Evolutionary conservation across 257 asterid species (phyloP).

Genomic region (Solanum tarapatanum): DNA sequence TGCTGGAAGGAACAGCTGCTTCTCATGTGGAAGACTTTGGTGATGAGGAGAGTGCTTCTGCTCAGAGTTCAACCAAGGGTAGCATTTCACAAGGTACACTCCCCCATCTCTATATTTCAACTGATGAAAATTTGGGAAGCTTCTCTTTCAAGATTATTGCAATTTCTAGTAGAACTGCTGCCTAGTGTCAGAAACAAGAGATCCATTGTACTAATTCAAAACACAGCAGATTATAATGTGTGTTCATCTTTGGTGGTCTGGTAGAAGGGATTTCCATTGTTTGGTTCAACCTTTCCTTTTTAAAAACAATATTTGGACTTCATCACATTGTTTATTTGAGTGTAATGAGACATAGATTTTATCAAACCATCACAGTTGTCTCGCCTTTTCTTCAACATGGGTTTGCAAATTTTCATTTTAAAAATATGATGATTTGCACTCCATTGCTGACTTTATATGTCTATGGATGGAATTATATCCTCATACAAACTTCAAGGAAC

Average conservation of each 20-base stretch:
- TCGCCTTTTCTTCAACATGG: not conserved
- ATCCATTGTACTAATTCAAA: not conserved
- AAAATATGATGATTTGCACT: not conserved
- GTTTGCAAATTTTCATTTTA: not conserved
- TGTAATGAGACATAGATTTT: not conserved
- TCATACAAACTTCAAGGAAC: not conserved
- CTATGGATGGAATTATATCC: not conserved
- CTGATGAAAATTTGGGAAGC: not conserved
- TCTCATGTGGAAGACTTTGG: slow-evolving; percentile 43
- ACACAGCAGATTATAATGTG: not conserved
- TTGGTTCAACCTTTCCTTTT: not conserved
- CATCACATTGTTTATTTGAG: not conserved
- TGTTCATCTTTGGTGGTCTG: not conserved
- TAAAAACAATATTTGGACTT: not conserved
- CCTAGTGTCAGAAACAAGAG: not conserved
- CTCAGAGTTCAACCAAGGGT: slow-evolving; percentile 8
- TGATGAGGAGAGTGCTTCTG: slow-evolving; percentile 28
- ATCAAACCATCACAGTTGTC: not conserved
- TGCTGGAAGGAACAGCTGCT: slow-evolving; percentile 69
- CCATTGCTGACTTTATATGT: not conserved
- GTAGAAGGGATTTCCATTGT: not conserved
- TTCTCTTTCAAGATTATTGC: not conserved
- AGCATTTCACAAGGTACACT: slow-evolving; percentile 28
- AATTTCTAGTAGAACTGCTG: not conserved
- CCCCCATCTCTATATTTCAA: not conserved